Percentiles rank a stretch among this genome's conserved stretches.
Evolutionary conservation across 2,329 filamentous ascomycete species (phyloP).

Genomic region (Alternaria brassicicola): DNA sequence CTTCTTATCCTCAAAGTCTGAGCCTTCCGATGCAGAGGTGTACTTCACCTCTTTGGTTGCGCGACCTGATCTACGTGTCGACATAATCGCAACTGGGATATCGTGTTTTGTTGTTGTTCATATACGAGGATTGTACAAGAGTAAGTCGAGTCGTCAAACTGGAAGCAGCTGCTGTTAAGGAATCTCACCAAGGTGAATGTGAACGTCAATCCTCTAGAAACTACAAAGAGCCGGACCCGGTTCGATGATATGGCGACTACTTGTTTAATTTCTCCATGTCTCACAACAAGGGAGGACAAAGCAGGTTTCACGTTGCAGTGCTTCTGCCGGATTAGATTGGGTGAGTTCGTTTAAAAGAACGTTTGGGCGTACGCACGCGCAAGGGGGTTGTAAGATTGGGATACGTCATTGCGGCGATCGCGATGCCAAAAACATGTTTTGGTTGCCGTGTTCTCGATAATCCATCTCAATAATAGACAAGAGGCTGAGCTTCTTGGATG

Average conservation of each 20-base stretch:
- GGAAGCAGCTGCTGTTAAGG: neutral
- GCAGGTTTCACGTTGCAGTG: slow-evolving; percentile 9
- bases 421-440: neutral
- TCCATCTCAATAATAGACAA: neutral
- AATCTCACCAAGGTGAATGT: neutral
- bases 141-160: neutral
- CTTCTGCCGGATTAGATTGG: slow-evolving; percentile 8
- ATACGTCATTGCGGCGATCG: slow-evolving; percentile 22
- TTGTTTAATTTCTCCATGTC: slow-evolving; percentile 1
- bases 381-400: neutral
- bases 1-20: slow-evolving; percentile 18
- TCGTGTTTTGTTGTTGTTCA: neutral
- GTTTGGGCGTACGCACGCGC: slow-evolving; percentile 5
- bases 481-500: neutral
- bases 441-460: neutral
- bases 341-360: slow-evolving; percentile 6
- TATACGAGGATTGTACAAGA: neutral
- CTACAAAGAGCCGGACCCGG: neutral
- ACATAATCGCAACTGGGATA: slow-evolving; percentile 6
- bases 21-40: slow-evolving; percentile 19
- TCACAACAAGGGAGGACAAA: slow-evolving; percentile 10
- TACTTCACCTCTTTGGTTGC: slow-evolving; percentile 22
- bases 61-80: slow-evolving; percentile 18
- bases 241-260: neutral
- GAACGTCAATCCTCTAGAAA: neutral